Evolutionary conservation across 768 basidiomycete genomes (phyloP).

Genomic region (Suillus luteus): DNA sequence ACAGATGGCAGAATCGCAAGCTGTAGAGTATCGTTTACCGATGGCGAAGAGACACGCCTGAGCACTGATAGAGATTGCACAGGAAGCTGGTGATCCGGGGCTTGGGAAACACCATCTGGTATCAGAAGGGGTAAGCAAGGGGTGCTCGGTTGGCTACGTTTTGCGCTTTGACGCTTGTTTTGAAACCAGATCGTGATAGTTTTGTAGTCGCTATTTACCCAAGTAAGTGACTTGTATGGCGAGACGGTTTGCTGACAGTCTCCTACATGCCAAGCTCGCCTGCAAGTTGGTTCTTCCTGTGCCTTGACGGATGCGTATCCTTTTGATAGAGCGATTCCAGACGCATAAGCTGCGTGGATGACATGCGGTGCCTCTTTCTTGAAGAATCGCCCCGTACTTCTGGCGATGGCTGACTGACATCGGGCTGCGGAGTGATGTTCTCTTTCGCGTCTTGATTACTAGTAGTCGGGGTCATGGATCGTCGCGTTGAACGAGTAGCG

Average conservation of each 20-base stretch:
- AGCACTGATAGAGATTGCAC: constrained; percentile 23
- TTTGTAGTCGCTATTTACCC: constrained; percentile 41
- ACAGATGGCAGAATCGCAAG: not conserved
- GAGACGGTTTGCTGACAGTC: not conserved
- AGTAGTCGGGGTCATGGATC: constrained; percentile 12
- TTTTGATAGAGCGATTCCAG: constrained; percentile 31
- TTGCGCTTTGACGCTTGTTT: constrained; percentile 68
- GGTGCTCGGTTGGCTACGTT: constrained; percentile 22
- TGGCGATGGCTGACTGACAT: constrained; percentile 6
- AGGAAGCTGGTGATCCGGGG: constrained; percentile 1
- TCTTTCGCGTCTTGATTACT: constrained; percentile 20
- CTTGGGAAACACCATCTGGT: not conserved
- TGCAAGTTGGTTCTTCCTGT: constrained; percentile 32
- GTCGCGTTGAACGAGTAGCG: constrained; percentile 30
- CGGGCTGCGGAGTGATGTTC: constrained; percentile 12
- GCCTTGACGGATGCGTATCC: constrained; percentile 33
- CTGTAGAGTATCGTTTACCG: constrained; percentile 9
- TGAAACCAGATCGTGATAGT: constrained; percentile 78
- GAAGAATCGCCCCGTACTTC: not conserved
- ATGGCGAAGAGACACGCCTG: constrained; percentile 33
- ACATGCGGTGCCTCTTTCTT: constrained; percentile 40
- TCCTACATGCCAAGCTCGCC: constrained; percentile 32
- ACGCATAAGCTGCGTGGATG: constrained; percentile 28
- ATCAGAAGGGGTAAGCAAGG: not conserved
- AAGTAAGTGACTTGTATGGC: not conserved